These are phyloP conservation scores for Ogataea siamensis DNA, from an alignment of 805 yeast genomes.

Conservation along the genomic window DNA sequence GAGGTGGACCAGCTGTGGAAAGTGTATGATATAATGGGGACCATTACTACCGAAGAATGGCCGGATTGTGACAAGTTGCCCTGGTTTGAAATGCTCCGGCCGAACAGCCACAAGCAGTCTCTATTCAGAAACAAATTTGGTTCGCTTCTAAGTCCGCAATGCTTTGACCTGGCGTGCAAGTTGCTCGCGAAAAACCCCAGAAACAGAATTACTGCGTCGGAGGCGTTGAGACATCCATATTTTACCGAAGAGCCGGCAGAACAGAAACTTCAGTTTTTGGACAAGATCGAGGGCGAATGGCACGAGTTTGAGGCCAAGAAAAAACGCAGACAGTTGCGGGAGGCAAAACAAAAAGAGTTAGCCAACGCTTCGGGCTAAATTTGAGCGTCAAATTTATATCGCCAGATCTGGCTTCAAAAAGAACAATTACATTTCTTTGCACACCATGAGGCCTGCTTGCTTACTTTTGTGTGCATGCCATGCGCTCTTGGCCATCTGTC, in stretches of 20 bases:
- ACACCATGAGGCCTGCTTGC: not conserved
- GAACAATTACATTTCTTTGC: not conserved
- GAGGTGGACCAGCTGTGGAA: constrained; percentile 80
- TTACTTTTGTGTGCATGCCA: not conserved
- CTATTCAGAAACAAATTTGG: constrained; percentile 44
- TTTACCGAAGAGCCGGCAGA: constrained; percentile 69
- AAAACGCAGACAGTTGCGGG: constrained; percentile 46
- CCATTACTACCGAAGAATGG: constrained; percentile 74
- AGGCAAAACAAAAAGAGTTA: constrained; percentile 21
- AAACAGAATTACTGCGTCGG: constrained; percentile 61
- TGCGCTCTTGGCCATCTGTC: not conserved
- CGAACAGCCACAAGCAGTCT: constrained; percentile 40
- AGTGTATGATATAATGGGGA: constrained; percentile 83
- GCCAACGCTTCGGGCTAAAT: constrained; percentile 7
- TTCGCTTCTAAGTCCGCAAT: constrained; percentile 43
- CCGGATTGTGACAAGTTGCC: constrained; percentile 77
- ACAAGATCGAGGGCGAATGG: constrained; percentile 79
- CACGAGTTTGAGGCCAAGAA: constrained; percentile 95
- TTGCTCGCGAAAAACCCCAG: constrained; percentile 69
- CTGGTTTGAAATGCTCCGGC: constrained; percentile 86
- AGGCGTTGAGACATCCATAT: constrained; percentile 69
- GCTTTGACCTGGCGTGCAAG: constrained; percentile 62
- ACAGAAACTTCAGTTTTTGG: constrained; percentile 54
- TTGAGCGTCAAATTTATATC: constrained; percentile 7
- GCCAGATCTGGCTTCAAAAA: constrained; percentile 2